Percentiles rank a stretch among this genome's conserved stretches.
phyloP scores from a whole-genome alignment of 352 stramenopile genomes.

The Phytopythium vexans region DNA sequence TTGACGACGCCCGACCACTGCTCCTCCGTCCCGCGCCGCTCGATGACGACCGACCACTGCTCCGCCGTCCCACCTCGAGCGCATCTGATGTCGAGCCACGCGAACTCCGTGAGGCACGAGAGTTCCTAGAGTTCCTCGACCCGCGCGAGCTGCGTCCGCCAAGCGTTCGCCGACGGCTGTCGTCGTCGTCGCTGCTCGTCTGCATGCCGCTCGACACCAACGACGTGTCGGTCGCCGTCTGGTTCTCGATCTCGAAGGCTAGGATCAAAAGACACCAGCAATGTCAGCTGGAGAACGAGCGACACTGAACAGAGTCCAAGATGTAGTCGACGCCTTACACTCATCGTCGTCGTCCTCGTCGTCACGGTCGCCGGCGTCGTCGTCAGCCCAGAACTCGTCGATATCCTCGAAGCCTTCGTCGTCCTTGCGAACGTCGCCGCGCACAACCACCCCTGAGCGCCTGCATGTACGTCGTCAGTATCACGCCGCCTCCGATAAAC shows the following conservation, averaged over 20 bases:
- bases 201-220: conserved; percentile 40
- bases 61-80: no score
- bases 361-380: conserved; percentile 37
- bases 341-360: conserved; percentile 39
- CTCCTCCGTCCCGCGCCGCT: conserved; percentile 8
- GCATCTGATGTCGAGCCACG: no score
- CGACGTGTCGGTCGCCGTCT: conserved; percentile 33
- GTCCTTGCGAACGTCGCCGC: conserved; percentile 68
- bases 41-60: no score
- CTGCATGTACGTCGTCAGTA: conserved; percentile 12
- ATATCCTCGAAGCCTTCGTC: conserved; percentile 83
- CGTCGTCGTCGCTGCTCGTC: conserved; percentile 9
- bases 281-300: not conserved
- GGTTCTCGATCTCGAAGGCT: conserved; percentile 23
- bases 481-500: not conserved
- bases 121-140: no score
- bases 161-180: no score
- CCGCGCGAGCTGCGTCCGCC: no score
- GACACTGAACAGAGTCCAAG: not conserved
- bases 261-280: not conserved
- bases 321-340: conserved; percentile 9
- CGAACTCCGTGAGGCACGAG: no score
- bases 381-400: conserved; percentile 84
- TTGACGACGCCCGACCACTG: conserved; percentile 6
- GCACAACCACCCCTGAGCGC: conserved; percentile 54